Evolutionary conservation across 2,329 filamentous ascomycete species (phyloP).

Genomic region (Bretziella fagacearum): DNA sequence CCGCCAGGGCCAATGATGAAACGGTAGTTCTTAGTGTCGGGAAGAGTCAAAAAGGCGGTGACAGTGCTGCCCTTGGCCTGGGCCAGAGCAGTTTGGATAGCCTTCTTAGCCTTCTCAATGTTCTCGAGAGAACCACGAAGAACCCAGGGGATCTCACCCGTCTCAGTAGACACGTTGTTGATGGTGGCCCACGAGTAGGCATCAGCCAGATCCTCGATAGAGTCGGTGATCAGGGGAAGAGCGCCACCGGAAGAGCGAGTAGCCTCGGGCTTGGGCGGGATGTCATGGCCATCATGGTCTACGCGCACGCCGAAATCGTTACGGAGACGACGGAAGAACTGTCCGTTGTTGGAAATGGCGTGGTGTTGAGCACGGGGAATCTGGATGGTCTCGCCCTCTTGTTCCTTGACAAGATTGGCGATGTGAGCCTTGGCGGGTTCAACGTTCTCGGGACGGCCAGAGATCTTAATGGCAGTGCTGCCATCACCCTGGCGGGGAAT

Average conservation of each 20-base stretch:
- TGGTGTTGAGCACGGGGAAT: slow-evolving; percentile 76
- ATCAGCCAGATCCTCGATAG: slow-evolving; percentile 45
- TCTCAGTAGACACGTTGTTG: slow-evolving; percentile 41
- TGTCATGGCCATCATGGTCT: slow-evolving; percentile 68
- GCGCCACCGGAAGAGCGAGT: slow-evolving; percentile 41
- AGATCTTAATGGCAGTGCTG: slow-evolving; percentile 72
- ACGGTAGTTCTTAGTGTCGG: slow-evolving; percentile 77
- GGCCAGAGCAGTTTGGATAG: slow-evolving; percentile 55
- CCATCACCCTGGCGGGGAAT: slow-evolving; percentile 79
- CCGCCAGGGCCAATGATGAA: slow-evolving; percentile 80
- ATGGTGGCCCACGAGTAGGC: slow-evolving; percentile 73
- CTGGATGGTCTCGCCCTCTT: slow-evolving; percentile 73
- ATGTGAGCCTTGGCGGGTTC: slow-evolving; percentile 80
- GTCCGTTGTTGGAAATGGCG: slow-evolving; percentile 67
- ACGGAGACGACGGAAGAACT: slow-evolving; percentile 80
- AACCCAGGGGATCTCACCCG: slow-evolving; percentile 74
- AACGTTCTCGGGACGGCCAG: slow-evolving; percentile 61
- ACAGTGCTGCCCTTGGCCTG: slow-evolving; percentile 52
- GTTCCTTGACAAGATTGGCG: slow-evolving; percentile 58
- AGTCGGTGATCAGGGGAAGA: slow-evolving; percentile 87
- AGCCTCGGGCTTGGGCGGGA: slow-evolving; percentile 51
- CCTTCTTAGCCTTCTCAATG: slow-evolving; percentile 63
- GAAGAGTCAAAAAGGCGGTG: slow-evolving; percentile 75
- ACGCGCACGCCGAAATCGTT: slow-evolving; percentile 79
- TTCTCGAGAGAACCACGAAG: slow-evolving; percentile 64